Base-by-base conservation (phyloP, 2,329 filamentous ascomycete genomes). In the Orbilia blumenaviensis region DNA sequence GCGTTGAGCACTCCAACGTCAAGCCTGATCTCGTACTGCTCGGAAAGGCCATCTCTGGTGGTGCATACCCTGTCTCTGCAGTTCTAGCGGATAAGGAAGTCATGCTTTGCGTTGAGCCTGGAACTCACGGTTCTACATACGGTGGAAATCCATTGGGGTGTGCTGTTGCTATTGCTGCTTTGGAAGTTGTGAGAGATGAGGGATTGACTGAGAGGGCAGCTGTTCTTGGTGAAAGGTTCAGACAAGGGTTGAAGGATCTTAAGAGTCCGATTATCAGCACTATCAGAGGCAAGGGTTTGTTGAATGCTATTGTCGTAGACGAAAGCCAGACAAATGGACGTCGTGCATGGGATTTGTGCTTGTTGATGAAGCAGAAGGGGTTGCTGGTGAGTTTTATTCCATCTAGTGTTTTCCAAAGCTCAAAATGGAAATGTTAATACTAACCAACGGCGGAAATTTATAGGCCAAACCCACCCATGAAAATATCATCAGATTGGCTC, bases 381-480 rank as follows among this genome's bases (percentile, higher is more conserved):
- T 85, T 99, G 68, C 83, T 99, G 87, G 93, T 96, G 87, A 85
- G 90, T 85, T 77, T n/a, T 10, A n/a, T n/a, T n/a, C n/a, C n/a
- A n/a, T n/a, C n/a, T n/a, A n/a, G n/a, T n/a, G n/a, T n/a, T n/a
- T n/a, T n/a, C n/a, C n/a, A n/a, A n/a, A n/a, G n/a, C n/a, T n/a
- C n/a, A 38, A 76, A 77, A 23, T 29, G 29, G 68, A 60, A 77
- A 67, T 79, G 74, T 36, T 3, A 16, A 7, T 32, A 12, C n/a
- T 21, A 44, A 48, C 18, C 4, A 10, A n/a, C n/a, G 50, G 48
- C n/a, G n/a, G 12, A 10, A 8, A 7, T 27, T 52, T 29, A 81
- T 82, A 96, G 93, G 95, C 95, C 81, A 99, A 99, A 88, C 95
- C 95, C 29, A 99, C 95, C 5, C 95, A 99, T 84, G 91, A 96